These are phyloP conservation scores for Cyphellophora europaea DNA, from an alignment of 2,329 filamentous ascomycete genomes.

Conservation along the genomic window DNA sequence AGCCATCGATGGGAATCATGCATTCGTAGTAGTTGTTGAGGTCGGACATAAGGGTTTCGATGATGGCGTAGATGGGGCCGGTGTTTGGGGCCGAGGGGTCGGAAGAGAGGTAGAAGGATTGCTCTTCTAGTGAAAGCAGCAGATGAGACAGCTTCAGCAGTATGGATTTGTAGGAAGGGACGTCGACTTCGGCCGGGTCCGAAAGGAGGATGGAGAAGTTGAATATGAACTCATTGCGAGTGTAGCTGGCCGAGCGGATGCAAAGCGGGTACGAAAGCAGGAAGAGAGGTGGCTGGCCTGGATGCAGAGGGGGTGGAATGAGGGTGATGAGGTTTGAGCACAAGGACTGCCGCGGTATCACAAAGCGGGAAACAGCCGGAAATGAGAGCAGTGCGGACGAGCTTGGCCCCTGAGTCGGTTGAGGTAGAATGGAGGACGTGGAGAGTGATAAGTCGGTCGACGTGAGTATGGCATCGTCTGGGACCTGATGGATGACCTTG, in stretches of 20 bases:
- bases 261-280: conserved; percentile 85
- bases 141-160: conserved; percentile 76
- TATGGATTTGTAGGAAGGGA: conserved; percentile 71
- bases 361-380: conserved; percentile 76
- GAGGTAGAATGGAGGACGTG: conserved; percentile 3
- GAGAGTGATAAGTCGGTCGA: conserved; percentile 26
- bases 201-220: conserved; percentile 85
- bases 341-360: conserved; percentile 90
- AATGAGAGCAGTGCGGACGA: conserved; percentile 67
- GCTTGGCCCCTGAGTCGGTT: too few species aligned
- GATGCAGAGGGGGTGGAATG: conserved; percentile 31
- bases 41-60: conserved; percentile 83
- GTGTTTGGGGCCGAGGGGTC: conserved; percentile 36
- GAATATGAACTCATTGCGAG: conserved; percentile 95
- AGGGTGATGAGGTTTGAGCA: conserved; percentile 70
- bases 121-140: conserved; percentile 84
- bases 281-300: conserved; percentile 51
- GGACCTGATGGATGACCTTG: conserved; percentile 56
- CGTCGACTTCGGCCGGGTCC: conserved; percentile 43
- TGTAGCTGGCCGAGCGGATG: conserved; percentile 71
- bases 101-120: conserved; percentile 64
- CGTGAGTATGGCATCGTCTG: conserved; percentile 47
- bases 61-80: conserved; percentile 55
- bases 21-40: conserved; percentile 96
- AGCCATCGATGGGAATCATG: conserved; percentile 97